These are phyloP conservation scores for Nakazawaea laoshanensis DNA, from an alignment of 805 yeast genomes.

Conservation along the genomic window DNA sequence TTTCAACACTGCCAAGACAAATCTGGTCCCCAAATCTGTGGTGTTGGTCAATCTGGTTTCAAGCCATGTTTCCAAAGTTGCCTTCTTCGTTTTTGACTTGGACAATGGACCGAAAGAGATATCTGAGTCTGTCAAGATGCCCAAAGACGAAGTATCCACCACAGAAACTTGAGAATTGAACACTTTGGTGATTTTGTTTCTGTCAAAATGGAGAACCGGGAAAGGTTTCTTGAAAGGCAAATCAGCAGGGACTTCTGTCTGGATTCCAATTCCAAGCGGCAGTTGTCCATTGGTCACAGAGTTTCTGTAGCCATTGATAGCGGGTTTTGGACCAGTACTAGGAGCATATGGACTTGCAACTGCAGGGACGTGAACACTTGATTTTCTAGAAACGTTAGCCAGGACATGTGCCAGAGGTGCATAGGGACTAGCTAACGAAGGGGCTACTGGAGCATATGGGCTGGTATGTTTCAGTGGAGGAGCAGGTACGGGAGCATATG, in stretches of 20 bases:
- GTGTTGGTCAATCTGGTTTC: conserved; percentile 21
- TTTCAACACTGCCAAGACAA: conserved; percentile 6
- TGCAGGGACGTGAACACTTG: too few relatives aligned
- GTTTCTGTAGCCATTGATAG: too few relatives aligned
- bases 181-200: conserved; percentile 32
- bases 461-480: too few relatives aligned
- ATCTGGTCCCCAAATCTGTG: neutral
- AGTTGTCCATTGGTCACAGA: too few relatives aligned
- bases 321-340: too few relatives aligned
- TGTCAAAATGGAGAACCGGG: conserved; percentile 68
- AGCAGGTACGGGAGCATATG: neutral
- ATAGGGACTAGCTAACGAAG: too few relatives aligned
- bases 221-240: conserved; percentile 49
- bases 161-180: too few relatives aligned
- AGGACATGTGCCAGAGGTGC: too few relatives aligned
- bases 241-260: conserved; percentile 42
- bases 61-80: conserved; percentile 68
- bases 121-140: conserved; percentile 22
- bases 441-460: neutral
- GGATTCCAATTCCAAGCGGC: too few relatives aligned
- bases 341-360: too few relatives aligned
- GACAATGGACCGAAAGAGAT: conserved; percentile 45
- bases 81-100: conserved; percentile 47
- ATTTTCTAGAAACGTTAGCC: too few relatives aligned
- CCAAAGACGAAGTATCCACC: conserved; percentile 25